Evolutionary conservation across 1,284 basidiomycete species (phyloP).

Genomic region (Rhodotorula glutinis): DNA sequence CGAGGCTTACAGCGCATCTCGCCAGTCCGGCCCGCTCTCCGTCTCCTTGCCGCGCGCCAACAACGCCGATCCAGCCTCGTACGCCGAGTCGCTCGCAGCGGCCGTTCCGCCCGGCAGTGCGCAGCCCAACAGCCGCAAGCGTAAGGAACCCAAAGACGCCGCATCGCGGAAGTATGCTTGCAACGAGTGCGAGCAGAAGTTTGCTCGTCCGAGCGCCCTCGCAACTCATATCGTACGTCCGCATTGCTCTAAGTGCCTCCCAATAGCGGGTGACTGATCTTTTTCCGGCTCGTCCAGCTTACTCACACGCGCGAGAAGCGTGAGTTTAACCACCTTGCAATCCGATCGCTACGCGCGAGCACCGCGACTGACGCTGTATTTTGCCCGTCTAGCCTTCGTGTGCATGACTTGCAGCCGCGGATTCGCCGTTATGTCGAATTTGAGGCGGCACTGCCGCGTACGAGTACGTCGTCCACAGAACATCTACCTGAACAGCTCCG

Average conservation of each 20-base stretch:
- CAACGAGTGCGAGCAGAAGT: constrained; percentile 19
- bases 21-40: background rate
- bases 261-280: background rate
- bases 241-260: too few relatives aligned
- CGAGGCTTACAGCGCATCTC: background rate
- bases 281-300: background rate
- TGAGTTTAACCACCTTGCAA: background rate
- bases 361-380: background rate
- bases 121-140: background rate
- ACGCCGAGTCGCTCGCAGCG: background rate
- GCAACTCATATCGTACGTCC: constrained; percentile 12
- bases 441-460: constrained; percentile 20
- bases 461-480: background rate
- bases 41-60: background rate
- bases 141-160: constrained; percentile 8
- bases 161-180: constrained; percentile 13
- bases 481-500: background rate
- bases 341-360: too few relatives aligned
- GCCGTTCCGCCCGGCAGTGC: background rate
- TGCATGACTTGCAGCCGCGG: constrained; percentile 15
- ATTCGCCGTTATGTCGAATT: constrained; percentile 30
- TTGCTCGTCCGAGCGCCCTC: constrained; percentile 16
- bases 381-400: constrained; percentile 8
- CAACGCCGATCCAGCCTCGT: background rate
- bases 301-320: constrained; percentile 23